Evolutionary conservation across 1,139 yeast genomes (phyloP), one percentile per base, ranked within the genome.

Genomic region (Diutina mesorugosa): DNA sequence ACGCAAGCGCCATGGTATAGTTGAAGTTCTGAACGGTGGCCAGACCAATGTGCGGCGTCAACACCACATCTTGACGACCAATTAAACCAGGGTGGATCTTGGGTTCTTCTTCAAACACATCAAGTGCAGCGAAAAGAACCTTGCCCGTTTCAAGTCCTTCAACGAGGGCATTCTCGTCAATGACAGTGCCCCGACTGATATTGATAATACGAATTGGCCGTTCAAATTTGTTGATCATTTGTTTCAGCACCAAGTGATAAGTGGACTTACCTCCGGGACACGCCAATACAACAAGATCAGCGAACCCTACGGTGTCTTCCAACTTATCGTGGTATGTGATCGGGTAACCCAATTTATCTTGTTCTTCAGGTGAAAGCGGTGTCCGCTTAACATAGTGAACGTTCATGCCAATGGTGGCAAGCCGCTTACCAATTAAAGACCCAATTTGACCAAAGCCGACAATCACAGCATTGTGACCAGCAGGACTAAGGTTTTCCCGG

Each of bases 401-500:
- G 28, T 79, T 70, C 91, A 88, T 85, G 7, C 90, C 91, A 50
- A 89, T 70, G 10, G 72, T 72, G 45, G 72, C 60, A 61, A 87
- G 73, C 61, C 87, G 74, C 55, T 70, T 67, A 3, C 84, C 95
- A 56, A 87, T 80, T 45, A 78, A 74, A 64, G 77, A 76, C 6
- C 96, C 96, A 63, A 89, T 88, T 50, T 81, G 76, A 1, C 96
- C 96, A 64, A 88, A 84, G 0, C 96, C 96, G 1, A 87, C 80
- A 51, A 89, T 78, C 6, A 87, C 83, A 0, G 76, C 91, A 41
- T 73, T 71, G 63, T 84, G 86, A 53, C 82, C 83, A 7, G 70
- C 68, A 9, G 90, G 90, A 18, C 81, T 77, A 45, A 63, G 61
- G 58, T 74, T 73, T 30, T 62, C 66, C 53, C 77, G 64, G 9